Conservation (phyloP, 2,329 filamentous ascomycete species). For the Macroventuria anomochaeta region DNA sequence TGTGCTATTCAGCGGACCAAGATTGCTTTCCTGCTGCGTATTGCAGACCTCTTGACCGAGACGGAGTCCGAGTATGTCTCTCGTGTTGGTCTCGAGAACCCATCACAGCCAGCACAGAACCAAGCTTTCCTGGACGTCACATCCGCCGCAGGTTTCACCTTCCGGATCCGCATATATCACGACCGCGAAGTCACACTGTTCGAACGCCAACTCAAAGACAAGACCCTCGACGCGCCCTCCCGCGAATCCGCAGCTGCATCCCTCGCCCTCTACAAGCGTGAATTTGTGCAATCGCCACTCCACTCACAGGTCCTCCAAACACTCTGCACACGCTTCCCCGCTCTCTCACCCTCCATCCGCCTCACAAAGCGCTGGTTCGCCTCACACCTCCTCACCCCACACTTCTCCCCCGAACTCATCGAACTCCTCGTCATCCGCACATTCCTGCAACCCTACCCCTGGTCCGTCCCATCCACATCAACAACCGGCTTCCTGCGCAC, state of each 20-base stretch:
- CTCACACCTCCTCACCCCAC: constrained; percentile 76
- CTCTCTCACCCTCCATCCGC: constrained; percentile 82
- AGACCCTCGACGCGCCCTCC: constrained; percentile 66
- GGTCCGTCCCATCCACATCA: constrained; percentile 75
- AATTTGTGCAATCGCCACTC: constrained; percentile 74
- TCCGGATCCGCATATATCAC: constrained; percentile 86
- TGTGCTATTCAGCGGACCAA: constrained; percentile 93
- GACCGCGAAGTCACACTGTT: constrained; percentile 85
- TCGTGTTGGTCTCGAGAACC: constrained; percentile 82
- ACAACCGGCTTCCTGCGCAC: constrained; percentile 83
- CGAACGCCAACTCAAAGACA: constrained; percentile 78
- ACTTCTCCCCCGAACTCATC: constrained; percentile 80
- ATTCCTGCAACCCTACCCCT: constrained; percentile 84
- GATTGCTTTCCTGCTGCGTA: constrained; percentile 79
- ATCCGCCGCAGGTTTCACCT: constrained; percentile 73
- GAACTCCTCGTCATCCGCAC: constrained; percentile 80
- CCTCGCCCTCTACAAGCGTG: constrained; percentile 73
- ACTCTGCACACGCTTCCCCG: constrained; percentile 78
- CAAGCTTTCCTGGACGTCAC: constrained; percentile 82
- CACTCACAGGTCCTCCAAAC: constrained; percentile 83
- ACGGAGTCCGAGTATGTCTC: constrained; percentile 67
- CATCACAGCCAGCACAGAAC: constrained; percentile 72
- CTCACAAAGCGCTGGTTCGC: constrained; percentile 90
- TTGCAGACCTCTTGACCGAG: constrained; percentile 74
- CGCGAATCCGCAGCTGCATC: constrained; percentile 74